These are phyloP conservation scores for Pseudogymnoascus sp. DNA, from an alignment of 2,329 filamentous ascomycete species.

Conservation along the genomic window DNA sequence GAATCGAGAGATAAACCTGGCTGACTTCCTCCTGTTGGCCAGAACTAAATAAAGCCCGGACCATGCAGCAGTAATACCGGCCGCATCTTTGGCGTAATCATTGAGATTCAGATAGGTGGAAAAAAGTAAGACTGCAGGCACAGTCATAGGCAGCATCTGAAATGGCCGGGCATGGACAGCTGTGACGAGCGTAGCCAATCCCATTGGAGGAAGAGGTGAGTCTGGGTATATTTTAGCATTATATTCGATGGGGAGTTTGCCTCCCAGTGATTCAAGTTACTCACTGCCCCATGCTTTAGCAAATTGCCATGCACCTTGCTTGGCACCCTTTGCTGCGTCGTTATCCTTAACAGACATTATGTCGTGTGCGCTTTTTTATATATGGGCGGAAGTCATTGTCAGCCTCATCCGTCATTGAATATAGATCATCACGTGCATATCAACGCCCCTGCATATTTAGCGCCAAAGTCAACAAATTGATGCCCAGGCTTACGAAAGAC, in stretches of 20 bases:
- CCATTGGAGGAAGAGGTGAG: slow-evolving; percentile 53
- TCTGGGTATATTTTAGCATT: slow-evolving; percentile 35
- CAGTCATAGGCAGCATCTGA: slow-evolving; percentile 56
- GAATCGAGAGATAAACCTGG: slow-evolving; percentile 39
- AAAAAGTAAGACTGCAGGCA: slow-evolving; percentile 57
- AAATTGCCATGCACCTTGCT: slow-evolving; percentile 35
- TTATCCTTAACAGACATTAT: slow-evolving; percentile 22
- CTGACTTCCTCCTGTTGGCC: slow-evolving; percentile 44
- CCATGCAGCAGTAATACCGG: slow-evolving; percentile 56
- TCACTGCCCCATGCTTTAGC: slow-evolving; percentile 44
- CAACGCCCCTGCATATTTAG: slow-evolving; percentile 8
- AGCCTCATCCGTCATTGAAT: slow-evolving; percentile 8
- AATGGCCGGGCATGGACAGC: slow-evolving; percentile 60
- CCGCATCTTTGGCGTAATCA: slow-evolving; percentile 53
- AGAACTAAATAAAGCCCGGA: slow-evolving; percentile 56
- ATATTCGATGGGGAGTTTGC: background rate
- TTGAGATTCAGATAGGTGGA: slow-evolving; percentile 56
- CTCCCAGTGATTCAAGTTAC: slow-evolving; percentile 21
- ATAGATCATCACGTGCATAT: slow-evolving; percentile 6
- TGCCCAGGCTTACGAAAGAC: slow-evolving; percentile 7
- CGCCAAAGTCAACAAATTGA: slow-evolving; percentile 8
- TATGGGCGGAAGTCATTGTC: slow-evolving; percentile 1
- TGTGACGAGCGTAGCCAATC: slow-evolving; percentile 57
- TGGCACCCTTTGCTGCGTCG: slow-evolving; percentile 24
- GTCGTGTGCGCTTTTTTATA: slow-evolving; percentile 6